phyloP scores from a whole-genome alignment of 306 rosid genomes.

The Vicia villosa region DNA sequence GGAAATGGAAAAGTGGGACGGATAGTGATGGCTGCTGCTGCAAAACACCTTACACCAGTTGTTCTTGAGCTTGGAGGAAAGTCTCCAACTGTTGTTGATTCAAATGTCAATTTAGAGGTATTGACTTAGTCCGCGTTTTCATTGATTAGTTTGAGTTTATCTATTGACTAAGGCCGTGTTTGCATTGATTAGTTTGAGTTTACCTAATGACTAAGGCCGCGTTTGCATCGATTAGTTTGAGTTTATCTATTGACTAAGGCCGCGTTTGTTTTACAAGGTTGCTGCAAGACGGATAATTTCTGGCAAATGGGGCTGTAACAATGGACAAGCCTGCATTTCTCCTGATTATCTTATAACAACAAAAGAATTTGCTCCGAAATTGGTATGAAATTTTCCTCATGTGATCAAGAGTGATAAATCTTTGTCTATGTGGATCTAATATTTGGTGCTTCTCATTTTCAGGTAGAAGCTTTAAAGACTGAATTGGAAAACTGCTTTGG shows the following conservation, averaged over 20 bases:
- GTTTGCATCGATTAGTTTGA: not conserved
- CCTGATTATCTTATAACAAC: conserved; percentile 80
- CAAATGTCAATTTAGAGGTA: conserved; percentile 59
- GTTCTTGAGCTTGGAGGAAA: conserved; percentile 97
- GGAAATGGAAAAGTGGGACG: conserved; percentile 84
- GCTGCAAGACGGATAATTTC: conserved; percentile 72
- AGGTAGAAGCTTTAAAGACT: conserved; percentile 74
- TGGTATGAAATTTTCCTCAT: conserved; percentile 56
- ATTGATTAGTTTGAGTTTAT: not conserved
- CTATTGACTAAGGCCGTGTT: not conserved
- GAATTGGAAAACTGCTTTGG: conserved; percentile 78
- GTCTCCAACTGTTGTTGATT: conserved; percentile 85
- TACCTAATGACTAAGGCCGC: not conserved
- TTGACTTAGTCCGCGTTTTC: conserved; percentile 5
- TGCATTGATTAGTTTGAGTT: not conserved
- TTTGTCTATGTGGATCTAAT: conserved; percentile 11
- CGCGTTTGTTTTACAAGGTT: conserved; percentile 49
- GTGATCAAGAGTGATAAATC: conserved; percentile 5
- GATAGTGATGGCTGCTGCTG: conserved; percentile 93
- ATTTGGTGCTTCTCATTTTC: conserved; percentile 36
- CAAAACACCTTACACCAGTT: conserved; percentile 95
- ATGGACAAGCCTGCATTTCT: conserved; percentile 89
- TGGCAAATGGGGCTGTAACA: conserved; percentile 92
- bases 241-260: not conserved
- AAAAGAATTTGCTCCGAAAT: conserved; percentile 76